Evolutionary conservation across 2,329 filamentous ascomycete genomes (phyloP).

Genomic region (Neonectria punicea): DNA sequence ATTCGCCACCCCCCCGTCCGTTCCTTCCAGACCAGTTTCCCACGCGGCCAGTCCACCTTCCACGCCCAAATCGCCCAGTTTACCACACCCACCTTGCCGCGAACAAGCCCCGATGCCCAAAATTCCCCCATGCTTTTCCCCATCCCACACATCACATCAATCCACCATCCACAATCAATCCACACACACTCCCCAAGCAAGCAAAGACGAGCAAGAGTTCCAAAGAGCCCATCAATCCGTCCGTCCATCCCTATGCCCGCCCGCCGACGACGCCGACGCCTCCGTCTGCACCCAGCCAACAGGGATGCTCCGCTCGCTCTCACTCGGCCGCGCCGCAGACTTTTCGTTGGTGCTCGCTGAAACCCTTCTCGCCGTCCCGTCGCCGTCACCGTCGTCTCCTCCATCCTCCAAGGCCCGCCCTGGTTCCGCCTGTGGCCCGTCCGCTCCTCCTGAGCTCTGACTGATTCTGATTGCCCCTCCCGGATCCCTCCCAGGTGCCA

Average conservation of each 20-base stretch:
- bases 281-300: conserved; percentile 35
- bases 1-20: conserved; percentile 11
- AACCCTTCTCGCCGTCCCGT: conserved; percentile 23
- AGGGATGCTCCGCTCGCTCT: conserved; percentile 39
- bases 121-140: conserved; percentile 36
- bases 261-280: conserved; percentile 32
- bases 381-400: conserved; percentile 21
- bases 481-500: conserved; percentile 13
- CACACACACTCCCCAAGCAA: conserved; percentile 8
- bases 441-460: conserved; percentile 19
- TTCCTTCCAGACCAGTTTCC: conserved; percentile 31
- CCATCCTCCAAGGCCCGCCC: conserved; percentile 12
- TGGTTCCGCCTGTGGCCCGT: conserved; percentile 25
- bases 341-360: conserved; percentile 29
- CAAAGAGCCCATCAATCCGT: conserved; percentile 10
- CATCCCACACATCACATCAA: conserved; percentile 33
- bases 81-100: not conserved
- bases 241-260: conserved; percentile 26
- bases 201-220: not conserved
- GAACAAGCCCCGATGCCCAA: conserved; percentile 39
- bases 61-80: conserved; percentile 13
- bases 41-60: conserved; percentile 40
- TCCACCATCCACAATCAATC: conserved; percentile 5
- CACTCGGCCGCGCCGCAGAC: conserved; percentile 41
- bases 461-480: not conserved